Conservation (phyloP, 176 grass and related monocot genomes). For the Triticum aestivum region DNA sequence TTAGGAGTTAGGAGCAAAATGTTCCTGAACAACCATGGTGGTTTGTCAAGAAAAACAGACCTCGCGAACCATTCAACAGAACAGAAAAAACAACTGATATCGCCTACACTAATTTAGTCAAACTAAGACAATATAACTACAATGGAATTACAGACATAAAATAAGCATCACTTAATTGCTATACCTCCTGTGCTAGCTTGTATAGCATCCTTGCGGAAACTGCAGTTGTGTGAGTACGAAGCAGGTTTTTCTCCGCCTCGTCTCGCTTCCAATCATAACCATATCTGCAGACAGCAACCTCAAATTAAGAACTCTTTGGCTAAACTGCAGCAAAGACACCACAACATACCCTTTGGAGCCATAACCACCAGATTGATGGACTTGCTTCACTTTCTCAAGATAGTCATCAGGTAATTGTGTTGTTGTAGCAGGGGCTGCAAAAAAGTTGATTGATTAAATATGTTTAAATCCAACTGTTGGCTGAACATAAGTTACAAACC, state of each 20-base stretch:
- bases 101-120: conserved; percentile 5
- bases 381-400: conserved; percentile 80
- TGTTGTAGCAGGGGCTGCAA: conserved; percentile 66
- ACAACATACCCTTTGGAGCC: conserved; percentile 86
- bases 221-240: conserved; percentile 95
- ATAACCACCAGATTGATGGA: conserved; percentile 84
- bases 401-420: conserved; percentile 80
- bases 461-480: background rate
- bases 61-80: background rate
- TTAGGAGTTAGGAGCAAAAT: conserved; percentile 87
- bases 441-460: conserved; percentile 21
- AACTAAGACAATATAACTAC: background rate
- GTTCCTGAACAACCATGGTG: conserved; percentile 47
- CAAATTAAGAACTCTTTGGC: conserved; percentile 21
- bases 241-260: conserved; percentile 92
- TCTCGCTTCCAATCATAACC: conserved; percentile 97
- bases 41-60: conserved; percentile 15
- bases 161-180: conserved; percentile 5
- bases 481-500: conserved; percentile 6
- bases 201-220: conserved; percentile 98
- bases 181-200: conserved; percentile 88
- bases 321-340: conserved; percentile 15
- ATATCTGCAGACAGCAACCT: conserved; percentile 56
- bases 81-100: background rate
- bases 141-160: background rate